phyloP scores from a whole-genome alignment of 83 land plant species.

The Picea mariana region DNA sequence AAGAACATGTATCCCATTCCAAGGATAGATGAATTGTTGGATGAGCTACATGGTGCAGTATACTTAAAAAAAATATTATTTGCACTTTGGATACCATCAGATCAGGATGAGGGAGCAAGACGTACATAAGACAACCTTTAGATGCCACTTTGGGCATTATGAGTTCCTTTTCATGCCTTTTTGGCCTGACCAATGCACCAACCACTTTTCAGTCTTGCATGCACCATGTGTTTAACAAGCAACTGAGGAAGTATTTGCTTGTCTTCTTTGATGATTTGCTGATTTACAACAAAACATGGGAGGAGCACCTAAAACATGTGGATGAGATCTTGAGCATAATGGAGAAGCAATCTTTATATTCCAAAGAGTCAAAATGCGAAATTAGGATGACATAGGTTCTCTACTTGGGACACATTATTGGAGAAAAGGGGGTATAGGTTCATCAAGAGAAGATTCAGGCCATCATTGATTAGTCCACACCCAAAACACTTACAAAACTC shows the following conservation, averaged over 20 bases:
- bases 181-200: no score
- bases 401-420: constrained; percentile 17
- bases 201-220: neutral
- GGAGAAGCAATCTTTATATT: neutral
- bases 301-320: constrained; percentile 13
- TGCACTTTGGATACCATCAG: no score
- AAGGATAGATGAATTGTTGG: no score
- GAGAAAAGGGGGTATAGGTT: neutral
- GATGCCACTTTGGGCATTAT: no score
- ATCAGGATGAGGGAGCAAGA: no score
- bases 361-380: neutral
- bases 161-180: no score
- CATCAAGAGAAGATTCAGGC: constrained; percentile 9
- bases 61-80: no score
- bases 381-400: neutral
- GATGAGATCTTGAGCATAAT: neutral
- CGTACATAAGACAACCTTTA: no score
- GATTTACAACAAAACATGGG: constrained; percentile 12
- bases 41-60: no score
- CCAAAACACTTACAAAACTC: neutral
- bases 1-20: no score
- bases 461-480: neutral
- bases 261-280: constrained; percentile 26
- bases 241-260: neutral
- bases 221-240: constrained; percentile 10